Base-by-base conservation (phyloP, 2,329 filamentous ascomycete species). In the Dryadomyces quercus-mongolicae region DNA sequence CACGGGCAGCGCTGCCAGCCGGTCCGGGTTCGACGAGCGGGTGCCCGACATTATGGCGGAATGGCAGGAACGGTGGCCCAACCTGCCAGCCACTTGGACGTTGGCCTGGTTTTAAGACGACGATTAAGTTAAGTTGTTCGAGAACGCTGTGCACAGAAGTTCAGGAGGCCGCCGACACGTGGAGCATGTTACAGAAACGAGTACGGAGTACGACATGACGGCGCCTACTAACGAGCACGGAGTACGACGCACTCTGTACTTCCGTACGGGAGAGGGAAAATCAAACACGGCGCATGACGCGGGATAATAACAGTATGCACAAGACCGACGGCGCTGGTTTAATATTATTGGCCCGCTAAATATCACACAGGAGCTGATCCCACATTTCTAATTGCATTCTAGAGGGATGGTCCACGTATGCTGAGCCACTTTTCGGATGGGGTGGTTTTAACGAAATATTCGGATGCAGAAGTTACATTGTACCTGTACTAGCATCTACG, bases 31-130 rank as follows among this genome's bases (percentile, higher is more conserved):
- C 64, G 93, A 98, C 69, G 91, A 95, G 67, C 81, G 82, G 54
- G 93, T 98, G 2, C 93, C 93, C 0, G 91, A 96, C 60, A 86
- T 98, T 40, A 72, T 98, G 57, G 92, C 84, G 2, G 81, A 84
- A 53, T 98, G 93, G 93, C 93, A 98, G 70, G 91, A 95, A 68
- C 80, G 85, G 61, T 96, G 92, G 88, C 92, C 93, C 5, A 85
- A 88, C 62, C 70, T 97, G 61, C 93, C 93, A 18, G 88, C 90
- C 2, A 77, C 93, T 54, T 98, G 93, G 93, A 97, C 91, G 22
- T 67, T 97, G 66, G 89, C 90, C 25, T 98, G 93, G 91, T 89
- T 97, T 65, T 97, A 18, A n/a, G 18, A 31, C 25, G 8, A 31
- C 25, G 8, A 8, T 31, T 4, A 8, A 31, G 25, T 31, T 5